Conservation (phyloP, 2,329 filamentous ascomycete species). For the Dothistroma pini region DNA sequence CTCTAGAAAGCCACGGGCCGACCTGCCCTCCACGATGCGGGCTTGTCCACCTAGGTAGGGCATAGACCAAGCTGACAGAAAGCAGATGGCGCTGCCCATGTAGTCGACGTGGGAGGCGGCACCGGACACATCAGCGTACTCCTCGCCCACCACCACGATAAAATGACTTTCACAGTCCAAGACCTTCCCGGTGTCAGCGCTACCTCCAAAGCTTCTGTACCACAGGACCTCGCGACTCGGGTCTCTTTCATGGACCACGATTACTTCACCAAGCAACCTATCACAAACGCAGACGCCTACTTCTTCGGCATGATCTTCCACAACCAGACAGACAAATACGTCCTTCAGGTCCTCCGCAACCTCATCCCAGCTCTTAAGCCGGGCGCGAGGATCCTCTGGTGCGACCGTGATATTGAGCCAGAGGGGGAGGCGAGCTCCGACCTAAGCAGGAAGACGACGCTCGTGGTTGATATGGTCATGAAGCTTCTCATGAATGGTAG, state of each 20-base stretch:
- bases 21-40: too few relatives aligned
- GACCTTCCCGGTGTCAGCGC: too few relatives aligned
- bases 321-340: conserved; percentile 24
- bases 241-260: conserved; percentile 18
- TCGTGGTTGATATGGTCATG: not conserved
- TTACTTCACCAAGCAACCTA: conserved; percentile 31
- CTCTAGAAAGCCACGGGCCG: too few relatives aligned
- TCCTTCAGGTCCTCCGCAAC: conserved; percentile 18
- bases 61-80: too few relatives aligned
- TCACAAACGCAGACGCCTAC: conserved; percentile 31
- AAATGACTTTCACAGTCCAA: too few relatives aligned
- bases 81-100: too few relatives aligned
- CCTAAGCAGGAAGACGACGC: not conserved
- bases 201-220: not conserved
- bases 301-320: conserved; percentile 25
- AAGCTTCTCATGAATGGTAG: not conserved
- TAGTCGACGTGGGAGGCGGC: too few relatives aligned
- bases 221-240: not conserved
- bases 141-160: too few relatives aligned
- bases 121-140: too few relatives aligned
- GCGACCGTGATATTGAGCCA: conserved; percentile 7
- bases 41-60: too few relatives aligned
- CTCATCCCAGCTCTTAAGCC: conserved; percentile 21
- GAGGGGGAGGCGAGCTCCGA: not conserved
- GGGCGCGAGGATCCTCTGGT: conserved; percentile 24